Conservation (phyloP, 495 filamentous ascomycete genomes). For the Penicillium argentinense region DNA sequence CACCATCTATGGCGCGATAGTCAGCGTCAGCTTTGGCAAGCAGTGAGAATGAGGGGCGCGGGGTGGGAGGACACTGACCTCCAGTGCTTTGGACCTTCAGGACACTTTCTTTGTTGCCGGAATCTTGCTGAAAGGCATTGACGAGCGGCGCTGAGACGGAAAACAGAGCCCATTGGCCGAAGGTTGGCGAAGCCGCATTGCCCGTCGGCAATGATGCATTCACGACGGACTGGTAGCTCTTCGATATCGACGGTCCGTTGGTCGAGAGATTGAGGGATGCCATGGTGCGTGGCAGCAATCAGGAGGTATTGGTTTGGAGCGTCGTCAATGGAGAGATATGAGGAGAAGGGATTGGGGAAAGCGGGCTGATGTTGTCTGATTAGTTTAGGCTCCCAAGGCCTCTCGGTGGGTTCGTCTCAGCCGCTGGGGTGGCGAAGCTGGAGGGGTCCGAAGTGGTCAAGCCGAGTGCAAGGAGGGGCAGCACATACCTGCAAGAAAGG, state of each 20-base stretch:
- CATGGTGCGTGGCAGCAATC: constrained; percentile 57
- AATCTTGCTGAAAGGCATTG: constrained; percentile 84
- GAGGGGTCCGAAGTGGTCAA: too few relatives aligned
- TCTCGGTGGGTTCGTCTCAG: too few relatives aligned
- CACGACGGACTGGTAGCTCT: constrained; percentile 87
- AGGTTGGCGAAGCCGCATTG: constrained; percentile 60
- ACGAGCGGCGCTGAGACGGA: constrained; percentile 86
- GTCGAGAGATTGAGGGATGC: constrained; percentile 87
- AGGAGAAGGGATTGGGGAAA: too few relatives aligned
- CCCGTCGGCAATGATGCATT: constrained; percentile 67
- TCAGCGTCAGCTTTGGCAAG: not conserved
- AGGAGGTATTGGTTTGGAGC: not conserved
- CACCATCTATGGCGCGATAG: constrained; percentile 66
- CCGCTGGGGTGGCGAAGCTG: too few relatives aligned
- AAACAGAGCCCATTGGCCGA: constrained; percentile 87
- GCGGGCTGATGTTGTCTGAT: too few relatives aligned
- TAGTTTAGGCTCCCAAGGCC: too few relatives aligned
- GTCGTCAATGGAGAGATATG: too few relatives aligned
- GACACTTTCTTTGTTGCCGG: constrained; percentile 83
- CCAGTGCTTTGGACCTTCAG: constrained; percentile 91
- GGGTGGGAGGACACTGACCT: constrained; percentile 52
- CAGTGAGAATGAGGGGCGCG: not conserved
- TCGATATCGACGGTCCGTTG: constrained; percentile 88
- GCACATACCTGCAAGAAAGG: too few relatives aligned
- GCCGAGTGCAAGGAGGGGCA: too few relatives aligned